Evolutionary conservation across 441 rosid genomes (phyloP).

Genomic region (Jatropha multifida): DNA sequence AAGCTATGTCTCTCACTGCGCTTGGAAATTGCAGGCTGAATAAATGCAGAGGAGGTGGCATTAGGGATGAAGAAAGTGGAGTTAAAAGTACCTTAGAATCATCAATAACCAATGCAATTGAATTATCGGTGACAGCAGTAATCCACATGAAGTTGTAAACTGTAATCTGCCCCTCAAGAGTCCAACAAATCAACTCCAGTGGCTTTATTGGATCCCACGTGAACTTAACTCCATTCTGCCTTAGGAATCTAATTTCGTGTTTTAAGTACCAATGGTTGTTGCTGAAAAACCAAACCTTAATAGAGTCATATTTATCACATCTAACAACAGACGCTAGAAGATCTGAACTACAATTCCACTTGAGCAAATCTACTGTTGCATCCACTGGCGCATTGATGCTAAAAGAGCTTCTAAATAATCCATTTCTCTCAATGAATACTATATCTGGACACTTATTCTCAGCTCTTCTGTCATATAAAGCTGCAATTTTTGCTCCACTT

Average conservation of each 20-base stretch:
- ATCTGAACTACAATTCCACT: constrained; percentile 94
- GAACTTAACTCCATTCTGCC: constrained; percentile 59
- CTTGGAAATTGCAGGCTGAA: constrained; percentile 69
- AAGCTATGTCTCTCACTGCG: constrained; percentile 62
- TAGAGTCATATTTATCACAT: constrained; percentile 51
- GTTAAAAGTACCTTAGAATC: constrained; percentile 69
- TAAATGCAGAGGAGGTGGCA: constrained; percentile 88
- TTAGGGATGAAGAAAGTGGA: constrained; percentile 70
- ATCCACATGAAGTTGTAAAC: constrained; percentile 70
- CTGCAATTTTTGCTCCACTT: constrained; percentile 86
- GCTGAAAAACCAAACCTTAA: constrained; percentile 80
- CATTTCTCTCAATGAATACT: constrained; percentile 86
- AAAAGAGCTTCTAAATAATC: constrained; percentile 77
- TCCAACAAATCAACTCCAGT: constrained; percentile 78
- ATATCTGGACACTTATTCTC: constrained; percentile 57
- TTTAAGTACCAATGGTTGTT: constrained; percentile 93
- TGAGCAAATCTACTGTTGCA: constrained; percentile 55
- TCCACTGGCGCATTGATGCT: constrained; percentile 46
- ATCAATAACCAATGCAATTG: constrained; percentile 81
- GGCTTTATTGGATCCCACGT: constrained; percentile 98
- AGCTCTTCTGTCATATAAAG: constrained; percentile 56
- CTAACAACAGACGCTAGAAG: constrained; percentile 80
- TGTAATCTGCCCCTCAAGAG: constrained; percentile 64
- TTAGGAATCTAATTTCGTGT: constrained; percentile 67
- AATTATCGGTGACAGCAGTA: constrained; percentile 72